Evolutionary conservation across 2,329 filamentous ascomycete species (phyloP), one percentile per base, ranked within the genome.

Genomic region (Aureobasidium sp.): DNA sequence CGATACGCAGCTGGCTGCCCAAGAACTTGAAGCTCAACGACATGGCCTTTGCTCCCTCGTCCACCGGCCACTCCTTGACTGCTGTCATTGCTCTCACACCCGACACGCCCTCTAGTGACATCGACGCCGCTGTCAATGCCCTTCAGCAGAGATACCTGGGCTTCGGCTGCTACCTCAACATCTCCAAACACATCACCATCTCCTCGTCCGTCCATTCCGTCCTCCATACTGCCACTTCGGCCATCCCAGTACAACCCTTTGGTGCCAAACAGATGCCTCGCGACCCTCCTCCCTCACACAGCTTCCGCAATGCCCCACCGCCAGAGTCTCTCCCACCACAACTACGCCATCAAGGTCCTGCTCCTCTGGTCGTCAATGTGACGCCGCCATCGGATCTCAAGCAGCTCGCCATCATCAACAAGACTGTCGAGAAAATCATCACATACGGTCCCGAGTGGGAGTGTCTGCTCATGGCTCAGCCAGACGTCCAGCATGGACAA

Each of bases 71-170:
- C 33, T 88, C 87, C 1, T 81, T 85, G 37, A 82, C 89, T 17
- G 91, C 91, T 5, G 90, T 96, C 67, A 88, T 94, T 49, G 91
- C 88, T 0, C 76, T 96, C 33, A 85, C 88, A 1, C 85, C 88
- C 62, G 90, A 94, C 66, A 94, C 91, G 0, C 84, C 91, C 0
- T 88, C 88, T 0, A 88, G 86, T 27, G 90, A 95, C 62, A 92
- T 97, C 60, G 91, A 97, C 69, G 81, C 84, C 4, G 83, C 87
- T 0, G 89, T 96, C 58, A 93, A 86, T 70, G 76, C 83, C 3
- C 76, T 96, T 35, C 90, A 95, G 70, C 91, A 94, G 66, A 85
- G 82, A 66, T 96, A 97, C 71, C 78, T 96, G 17, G 92, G 92
- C 17, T 91, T 85, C 71, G 92, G 92, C 5, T 91, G 88, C 76